Conservation (phyloP, 176 grass and related monocot species). For the Bothriochloa decipiens region DNA sequence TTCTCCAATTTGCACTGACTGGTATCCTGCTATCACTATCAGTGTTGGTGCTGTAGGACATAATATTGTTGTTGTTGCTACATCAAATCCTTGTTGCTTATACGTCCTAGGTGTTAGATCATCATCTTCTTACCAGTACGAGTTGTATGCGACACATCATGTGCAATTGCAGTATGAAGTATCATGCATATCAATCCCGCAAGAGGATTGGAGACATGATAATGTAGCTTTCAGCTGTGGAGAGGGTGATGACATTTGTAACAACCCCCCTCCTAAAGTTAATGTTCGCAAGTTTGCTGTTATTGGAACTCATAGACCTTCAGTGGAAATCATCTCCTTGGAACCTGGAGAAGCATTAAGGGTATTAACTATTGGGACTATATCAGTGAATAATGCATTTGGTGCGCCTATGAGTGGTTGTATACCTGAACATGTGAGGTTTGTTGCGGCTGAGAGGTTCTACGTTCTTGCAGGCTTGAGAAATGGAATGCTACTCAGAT, state of each 20-base stretch:
- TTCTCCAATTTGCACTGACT: constrained; percentile 67
- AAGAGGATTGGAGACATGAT: constrained; percentile 40
- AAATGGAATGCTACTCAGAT: constrained; percentile 96
- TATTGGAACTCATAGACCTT: constrained; percentile 97
- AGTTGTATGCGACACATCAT: constrained; percentile 72
- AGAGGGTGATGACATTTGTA: constrained; percentile 37
- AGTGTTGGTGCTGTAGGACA: constrained; percentile 89
- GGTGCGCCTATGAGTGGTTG: constrained; percentile 92
- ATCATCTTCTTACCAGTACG: constrained; percentile 68
- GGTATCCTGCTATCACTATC: constrained; percentile 82
- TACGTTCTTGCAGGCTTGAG: constrained; percentile 92
- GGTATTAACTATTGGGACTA: constrained; percentile 59
- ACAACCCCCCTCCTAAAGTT: constrained; percentile 41
- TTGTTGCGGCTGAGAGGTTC: constrained; percentile 75
- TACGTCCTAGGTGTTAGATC: constrained; percentile 72
- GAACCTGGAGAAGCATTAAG: constrained; percentile 65
- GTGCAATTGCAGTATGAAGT: constrained; percentile 77
- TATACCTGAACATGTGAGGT: constrained; percentile 89
- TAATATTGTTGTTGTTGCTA: constrained; percentile 82
- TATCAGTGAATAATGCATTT: constrained; percentile 76
- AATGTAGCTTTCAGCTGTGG: constrained; percentile 38
- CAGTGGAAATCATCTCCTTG: constrained; percentile 85
- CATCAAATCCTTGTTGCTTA: constrained; percentile 91
- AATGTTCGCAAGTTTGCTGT: constrained; percentile 72
- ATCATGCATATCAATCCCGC: constrained; percentile 89